Conservation (phyloP, 306 rosid species). For the Oxytropis ochrocephala region DNA sequence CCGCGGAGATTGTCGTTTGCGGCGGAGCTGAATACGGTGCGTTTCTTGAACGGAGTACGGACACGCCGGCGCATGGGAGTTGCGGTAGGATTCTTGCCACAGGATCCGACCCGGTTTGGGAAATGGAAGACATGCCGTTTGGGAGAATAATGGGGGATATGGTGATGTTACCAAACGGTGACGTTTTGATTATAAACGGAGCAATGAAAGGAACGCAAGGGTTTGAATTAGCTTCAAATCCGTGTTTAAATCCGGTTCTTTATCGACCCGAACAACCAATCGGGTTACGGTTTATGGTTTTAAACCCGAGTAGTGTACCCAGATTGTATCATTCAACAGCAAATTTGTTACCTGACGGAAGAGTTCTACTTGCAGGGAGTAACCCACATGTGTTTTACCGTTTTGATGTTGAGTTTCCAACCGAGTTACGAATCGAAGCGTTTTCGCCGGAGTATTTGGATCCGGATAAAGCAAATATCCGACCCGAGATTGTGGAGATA, state of each 20-base stretch:
- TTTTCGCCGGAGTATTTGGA: conserved; percentile 78
- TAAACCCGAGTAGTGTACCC: conserved; percentile 70
- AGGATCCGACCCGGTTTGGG: conserved; percentile 51
- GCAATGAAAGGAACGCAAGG: conserved; percentile 82
- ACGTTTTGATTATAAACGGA: conserved; percentile 70
- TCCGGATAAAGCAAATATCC: conserved; percentile 44
- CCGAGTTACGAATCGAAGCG: conserved; percentile 68
- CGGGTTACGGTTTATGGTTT: conserved; percentile 77
- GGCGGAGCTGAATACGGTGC: conserved; percentile 91
- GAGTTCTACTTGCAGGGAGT: conserved; percentile 70
- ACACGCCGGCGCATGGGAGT: conserved; percentile 66
- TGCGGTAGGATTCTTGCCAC: conserved; percentile 67
- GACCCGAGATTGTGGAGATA: conserved; percentile 48
- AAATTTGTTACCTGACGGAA: conserved; percentile 71
- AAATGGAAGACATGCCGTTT: conserved; percentile 76
- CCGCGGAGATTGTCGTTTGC: conserved; percentile 56
- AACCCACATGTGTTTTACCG: conserved; percentile 63
- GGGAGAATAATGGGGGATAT: conserved; percentile 89
- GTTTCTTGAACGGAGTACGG: conserved; percentile 36
- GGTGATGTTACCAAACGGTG: conserved; percentile 79
- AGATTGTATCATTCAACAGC: conserved; percentile 84
- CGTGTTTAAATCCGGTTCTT: conserved; percentile 66
- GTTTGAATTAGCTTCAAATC: conserved; percentile 54
- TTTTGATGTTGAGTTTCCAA: conserved; percentile 50
- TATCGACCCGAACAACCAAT: conserved; percentile 61